These are phyloP conservation scores for Fagus sylvatica DNA, from an alignment of 306 rosid species.

Conservation along the genomic window DNA sequence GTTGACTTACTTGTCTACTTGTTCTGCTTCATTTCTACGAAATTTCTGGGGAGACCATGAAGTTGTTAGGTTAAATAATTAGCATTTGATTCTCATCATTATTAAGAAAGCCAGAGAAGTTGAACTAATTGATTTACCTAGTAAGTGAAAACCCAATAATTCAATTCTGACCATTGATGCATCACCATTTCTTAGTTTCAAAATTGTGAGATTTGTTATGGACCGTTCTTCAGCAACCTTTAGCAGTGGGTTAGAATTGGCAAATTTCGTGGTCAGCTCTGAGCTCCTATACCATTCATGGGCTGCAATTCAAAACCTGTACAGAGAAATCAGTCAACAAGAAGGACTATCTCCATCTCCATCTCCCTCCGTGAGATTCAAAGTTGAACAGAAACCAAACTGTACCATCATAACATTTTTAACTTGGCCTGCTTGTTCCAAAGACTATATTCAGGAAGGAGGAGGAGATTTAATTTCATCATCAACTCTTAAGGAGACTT, in stretches of 20 bases:
- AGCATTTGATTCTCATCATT: no score
- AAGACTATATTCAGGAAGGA: slow-evolving; percentile 1
- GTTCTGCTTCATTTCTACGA: no score
- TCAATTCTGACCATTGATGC: no score
- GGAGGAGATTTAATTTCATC: slow-evolving; percentile 28
- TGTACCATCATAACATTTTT: slow-evolving; percentile 40
- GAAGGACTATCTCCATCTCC: neutral
- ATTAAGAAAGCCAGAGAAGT: no score
- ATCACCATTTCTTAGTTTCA: neutral
- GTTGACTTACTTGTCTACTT: no score
- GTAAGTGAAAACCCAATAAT: no score
- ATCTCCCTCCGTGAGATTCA: neutral
- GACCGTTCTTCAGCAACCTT: neutral
- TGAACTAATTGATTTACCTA: no score
- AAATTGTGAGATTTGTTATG: no score
- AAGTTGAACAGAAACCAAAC: neutral
- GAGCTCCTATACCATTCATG: slow-evolving; percentile 33
- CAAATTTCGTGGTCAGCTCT: slow-evolving; percentile 31
- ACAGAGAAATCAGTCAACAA: neutral
- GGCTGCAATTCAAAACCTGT: slow-evolving; percentile 7
- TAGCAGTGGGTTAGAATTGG: slow-evolving; percentile 47
- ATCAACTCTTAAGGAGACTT: slow-evolving; percentile 10
- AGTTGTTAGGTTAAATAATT: no score
- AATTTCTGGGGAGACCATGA: no score
- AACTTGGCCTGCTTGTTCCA: slow-evolving; percentile 12